A percentile compares a stretch with the other conserved stretches of the same genome.
Conservation (phyloP, 2,329 filamentous ascomycete species). For the Colletotrichum endophyticum region DNA sequence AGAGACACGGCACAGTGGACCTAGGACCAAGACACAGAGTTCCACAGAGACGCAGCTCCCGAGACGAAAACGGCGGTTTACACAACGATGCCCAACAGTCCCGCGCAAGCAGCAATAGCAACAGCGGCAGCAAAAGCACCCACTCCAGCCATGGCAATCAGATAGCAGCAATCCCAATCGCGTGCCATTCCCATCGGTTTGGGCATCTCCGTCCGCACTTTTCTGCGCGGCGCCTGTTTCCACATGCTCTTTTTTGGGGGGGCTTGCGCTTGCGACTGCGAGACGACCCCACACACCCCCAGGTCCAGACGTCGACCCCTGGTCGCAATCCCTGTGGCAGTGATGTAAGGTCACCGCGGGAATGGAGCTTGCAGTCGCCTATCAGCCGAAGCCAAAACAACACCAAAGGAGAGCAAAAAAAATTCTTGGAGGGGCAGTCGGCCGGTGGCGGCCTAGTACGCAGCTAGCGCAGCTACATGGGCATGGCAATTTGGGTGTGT, state of each 20-base stretch:
- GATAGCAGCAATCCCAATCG: not conserved
- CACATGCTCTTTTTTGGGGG: constrained; percentile 12
- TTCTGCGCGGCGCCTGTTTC: not conserved
- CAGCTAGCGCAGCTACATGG: not conserved
- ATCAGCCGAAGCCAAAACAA: constrained; percentile 18
- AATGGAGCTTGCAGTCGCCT: constrained; percentile 20
- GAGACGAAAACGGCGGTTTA: constrained; percentile 11
- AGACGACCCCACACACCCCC: constrained; percentile 18
- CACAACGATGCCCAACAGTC: not conserved
- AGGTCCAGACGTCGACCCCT: constrained; percentile 6
- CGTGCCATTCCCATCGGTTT: not conserved
- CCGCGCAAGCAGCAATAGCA: not conserved
- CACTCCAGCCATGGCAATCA: not conserved
- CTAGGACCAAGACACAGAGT: not conserved
- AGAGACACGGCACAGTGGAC: not conserved
- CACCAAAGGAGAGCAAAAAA: constrained; percentile 2
- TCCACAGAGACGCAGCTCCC: not conserved
- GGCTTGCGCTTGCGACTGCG: constrained; percentile 7
- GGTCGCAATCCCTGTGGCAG: constrained; percentile 16
- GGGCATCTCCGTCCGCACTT: not conserved
- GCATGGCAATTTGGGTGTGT: not conserved
- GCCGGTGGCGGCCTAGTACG: constrained; percentile 16
- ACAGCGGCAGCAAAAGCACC: not conserved
- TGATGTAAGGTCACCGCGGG: constrained; percentile 22
- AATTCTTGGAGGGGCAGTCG: constrained; percentile 14